These are phyloP conservation scores for Hyaloperonospora brassicae DNA, from an alignment of 352 stramenopile genomes.

Conservation along the genomic window DNA sequence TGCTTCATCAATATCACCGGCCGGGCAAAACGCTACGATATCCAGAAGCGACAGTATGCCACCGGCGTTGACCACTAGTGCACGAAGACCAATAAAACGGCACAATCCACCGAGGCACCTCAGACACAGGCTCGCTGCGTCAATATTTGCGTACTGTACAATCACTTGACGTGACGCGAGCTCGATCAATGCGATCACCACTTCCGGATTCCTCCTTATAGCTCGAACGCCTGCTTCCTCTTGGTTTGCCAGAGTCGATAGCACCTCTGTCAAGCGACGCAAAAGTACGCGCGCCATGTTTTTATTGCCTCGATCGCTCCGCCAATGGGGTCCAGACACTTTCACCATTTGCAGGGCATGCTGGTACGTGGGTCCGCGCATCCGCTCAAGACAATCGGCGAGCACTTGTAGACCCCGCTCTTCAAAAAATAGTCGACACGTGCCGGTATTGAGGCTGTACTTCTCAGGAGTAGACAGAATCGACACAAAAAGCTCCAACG, in stretches of 20 bases:
- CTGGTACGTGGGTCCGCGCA: conserved; percentile 62
- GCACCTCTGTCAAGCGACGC: conserved; percentile 59
- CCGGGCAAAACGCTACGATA: conserved; percentile 52
- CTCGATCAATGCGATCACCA: conserved; percentile 54
- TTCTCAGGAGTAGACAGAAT: conserved; percentile 44
- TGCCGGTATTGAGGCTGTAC: conserved; percentile 39
- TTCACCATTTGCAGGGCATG: conserved; percentile 39
- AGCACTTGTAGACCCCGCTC: conserved; percentile 44
- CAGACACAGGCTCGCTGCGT: conserved; percentile 51
- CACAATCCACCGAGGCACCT: conserved; percentile 58
- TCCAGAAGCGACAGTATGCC: conserved; percentile 64
- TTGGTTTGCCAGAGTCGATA: conserved; percentile 38
- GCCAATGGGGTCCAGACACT: conserved; percentile 20
- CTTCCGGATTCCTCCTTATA: conserved; percentile 48
- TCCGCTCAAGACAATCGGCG: conserved; percentile 54
- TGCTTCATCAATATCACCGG: conserved; percentile 11
- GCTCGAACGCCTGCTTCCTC: conserved; percentile 33
- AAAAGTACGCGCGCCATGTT: conserved; percentile 58
- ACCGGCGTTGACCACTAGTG: conserved; percentile 50
- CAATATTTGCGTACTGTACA: conserved; percentile 41
- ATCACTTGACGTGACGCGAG: conserved; percentile 55
- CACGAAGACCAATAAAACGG: conserved; percentile 43
- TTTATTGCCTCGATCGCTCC: conserved; percentile 16
- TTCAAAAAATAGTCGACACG: conserved; percentile 51
- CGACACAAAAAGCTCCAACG: conserved; percentile 58